Evolutionary conservation across 176 grass and related monocot genomes (phyloP).

Genomic region (Echinochloa phyllopogon): DNA sequence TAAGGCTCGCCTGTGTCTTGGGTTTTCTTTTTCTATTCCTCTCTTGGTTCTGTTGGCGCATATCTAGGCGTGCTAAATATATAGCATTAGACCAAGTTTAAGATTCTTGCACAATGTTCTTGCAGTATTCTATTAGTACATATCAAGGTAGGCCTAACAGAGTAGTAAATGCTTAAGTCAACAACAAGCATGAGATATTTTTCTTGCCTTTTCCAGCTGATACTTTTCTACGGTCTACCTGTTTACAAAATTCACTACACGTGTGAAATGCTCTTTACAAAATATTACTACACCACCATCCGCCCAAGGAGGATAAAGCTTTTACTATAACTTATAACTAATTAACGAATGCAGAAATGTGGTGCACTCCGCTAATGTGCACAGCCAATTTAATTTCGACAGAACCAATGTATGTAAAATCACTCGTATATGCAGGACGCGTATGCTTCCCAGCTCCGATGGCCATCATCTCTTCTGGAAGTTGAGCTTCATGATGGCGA

Average conservation of each 20-base stretch:
- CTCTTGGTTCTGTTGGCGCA: not conserved
- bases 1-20: not conserved
- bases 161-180: not conserved
- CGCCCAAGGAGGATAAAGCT: not conserved
- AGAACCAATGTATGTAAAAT: not conserved
- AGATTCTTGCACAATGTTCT: too few species aligned
- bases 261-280: constrained; percentile 3
- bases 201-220: not conserved
- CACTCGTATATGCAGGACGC: not conserved
- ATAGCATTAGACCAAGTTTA: too few species aligned
- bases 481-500: constrained; percentile 84
- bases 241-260: not conserved
- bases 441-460: not conserved
- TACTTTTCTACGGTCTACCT: not conserved
- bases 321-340: not conserved
- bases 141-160: too few species aligned
- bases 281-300: not conserved
- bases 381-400: not conserved
- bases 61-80: too few species aligned
- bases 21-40: not conserved
- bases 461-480: constrained; percentile 76
- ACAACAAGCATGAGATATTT: not conserved
- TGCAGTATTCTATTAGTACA: too few species aligned
- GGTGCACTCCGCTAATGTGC: not conserved
- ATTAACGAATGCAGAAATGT: not conserved